Evolutionary conservation across 495 filamentous ascomycete genomes (phyloP).

Genomic region (Sabuloglossum arenarium): DNA sequence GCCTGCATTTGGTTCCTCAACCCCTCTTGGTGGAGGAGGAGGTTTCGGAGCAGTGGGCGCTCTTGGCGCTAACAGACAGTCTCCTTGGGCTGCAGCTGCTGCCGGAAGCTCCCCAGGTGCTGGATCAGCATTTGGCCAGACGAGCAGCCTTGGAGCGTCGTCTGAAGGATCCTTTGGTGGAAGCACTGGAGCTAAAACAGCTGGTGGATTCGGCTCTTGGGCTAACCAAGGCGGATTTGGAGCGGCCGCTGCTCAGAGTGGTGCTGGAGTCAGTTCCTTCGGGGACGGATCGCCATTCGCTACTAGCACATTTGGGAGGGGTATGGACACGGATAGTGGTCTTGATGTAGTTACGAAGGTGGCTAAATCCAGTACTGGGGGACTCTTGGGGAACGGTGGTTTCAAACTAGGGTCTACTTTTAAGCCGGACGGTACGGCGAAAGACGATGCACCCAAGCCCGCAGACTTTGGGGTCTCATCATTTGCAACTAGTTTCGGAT

Average conservation of each 20-base stretch:
- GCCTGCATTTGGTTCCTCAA: conserved; percentile 29
- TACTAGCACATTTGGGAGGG: not conserved
- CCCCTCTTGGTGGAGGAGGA: conserved; percentile 17
- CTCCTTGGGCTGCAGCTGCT: conserved; percentile 21
- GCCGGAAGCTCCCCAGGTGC: conserved; percentile 9
- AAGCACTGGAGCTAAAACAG: not conserved
- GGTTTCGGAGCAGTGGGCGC: conserved; percentile 31
- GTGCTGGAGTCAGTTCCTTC: conserved; percentile 9
- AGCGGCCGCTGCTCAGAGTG: conserved; percentile 16
- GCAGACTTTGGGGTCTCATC: conserved; percentile 21
- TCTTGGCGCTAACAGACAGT: conserved; percentile 17
- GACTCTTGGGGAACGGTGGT: conserved; percentile 19
- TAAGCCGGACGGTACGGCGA: conserved; percentile 46
- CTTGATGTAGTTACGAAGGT: conserved; percentile 7
- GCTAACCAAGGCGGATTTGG: conserved; percentile 36
- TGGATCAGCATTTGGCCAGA: conserved; percentile 15
- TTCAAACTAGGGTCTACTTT: conserved; percentile 69
- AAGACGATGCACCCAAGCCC: conserved; percentile 35
- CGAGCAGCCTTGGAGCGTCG: conserved; percentile 9
- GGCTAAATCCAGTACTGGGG: conserved; percentile 13
- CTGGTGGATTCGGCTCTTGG: conserved; percentile 34
- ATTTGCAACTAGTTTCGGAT: conserved; percentile 36
- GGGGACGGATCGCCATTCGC: conserved; percentile 10
- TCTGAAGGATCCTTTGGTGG: conserved; percentile 7
- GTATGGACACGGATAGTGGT: conserved; percentile 1